These are phyloP conservation scores for Stephanodiscus minutulus DNA, from an alignment of 108 stramenopile genomes.

Conservation along the genomic window DNA sequence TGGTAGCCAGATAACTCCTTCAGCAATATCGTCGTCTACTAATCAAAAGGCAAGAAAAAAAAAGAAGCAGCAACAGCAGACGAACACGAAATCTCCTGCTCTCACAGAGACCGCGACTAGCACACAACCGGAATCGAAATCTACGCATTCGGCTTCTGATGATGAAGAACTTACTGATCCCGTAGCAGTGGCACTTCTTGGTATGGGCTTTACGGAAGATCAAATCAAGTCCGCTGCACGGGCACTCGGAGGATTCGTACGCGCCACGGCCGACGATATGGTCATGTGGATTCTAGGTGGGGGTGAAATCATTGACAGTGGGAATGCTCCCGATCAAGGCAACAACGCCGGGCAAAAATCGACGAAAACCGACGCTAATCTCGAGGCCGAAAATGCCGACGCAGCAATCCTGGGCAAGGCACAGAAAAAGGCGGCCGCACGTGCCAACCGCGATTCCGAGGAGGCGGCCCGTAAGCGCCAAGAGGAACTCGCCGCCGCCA, in stretches of 20 bases:
- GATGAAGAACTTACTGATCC: slow-evolving; percentile 57
- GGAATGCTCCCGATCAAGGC: slow-evolving; percentile 16
- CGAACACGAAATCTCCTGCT: slow-evolving; percentile 22
- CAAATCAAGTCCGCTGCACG: slow-evolving; percentile 68
- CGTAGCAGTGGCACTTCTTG: slow-evolving; percentile 66
- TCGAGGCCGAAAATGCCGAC: not conserved
- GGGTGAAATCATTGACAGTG: slow-evolving; percentile 14
- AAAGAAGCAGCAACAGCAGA: slow-evolving; percentile 41
- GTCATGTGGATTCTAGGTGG: slow-evolving; percentile 81
- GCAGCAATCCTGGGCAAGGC: slow-evolving; percentile 13
- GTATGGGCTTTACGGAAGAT: slow-evolving; percentile 79
- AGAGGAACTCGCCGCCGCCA: slow-evolving; percentile 50
- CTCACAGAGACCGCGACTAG: slow-evolving; percentile 9
- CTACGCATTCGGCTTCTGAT: slow-evolving; percentile 6
- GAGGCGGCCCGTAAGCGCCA: slow-evolving; percentile 54
- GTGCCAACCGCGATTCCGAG: slow-evolving; percentile 26
- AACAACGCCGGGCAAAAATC: slow-evolving; percentile 11
- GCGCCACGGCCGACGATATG: slow-evolving; percentile 80
- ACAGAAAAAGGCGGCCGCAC: slow-evolving; percentile 15
- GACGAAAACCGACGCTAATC: not conserved
- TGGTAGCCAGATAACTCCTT: not conserved
- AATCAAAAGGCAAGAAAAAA: slow-evolving; percentile 62
- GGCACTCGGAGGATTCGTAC: slow-evolving; percentile 76
- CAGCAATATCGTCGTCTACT: slow-evolving; percentile 12
- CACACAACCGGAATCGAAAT: slow-evolving; percentile 4